These are phyloP conservation scores for Guadua angustifolia DNA, from an alignment of 176 grass and related monocot genomes.

Conservation along the genomic window DNA sequence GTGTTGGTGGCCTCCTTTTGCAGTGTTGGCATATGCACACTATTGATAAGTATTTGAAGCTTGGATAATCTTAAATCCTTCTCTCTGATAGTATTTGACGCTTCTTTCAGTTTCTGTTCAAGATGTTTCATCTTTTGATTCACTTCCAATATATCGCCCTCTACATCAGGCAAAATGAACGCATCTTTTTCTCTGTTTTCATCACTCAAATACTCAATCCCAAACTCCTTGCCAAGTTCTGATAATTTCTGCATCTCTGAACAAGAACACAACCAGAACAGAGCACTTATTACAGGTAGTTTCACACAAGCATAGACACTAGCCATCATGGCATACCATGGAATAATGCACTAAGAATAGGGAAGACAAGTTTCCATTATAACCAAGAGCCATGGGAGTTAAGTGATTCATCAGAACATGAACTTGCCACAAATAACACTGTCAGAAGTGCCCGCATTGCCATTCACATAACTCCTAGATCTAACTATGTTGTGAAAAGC, in stretches of 20 bases:
- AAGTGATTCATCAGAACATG: slow-evolving; percentile 20
- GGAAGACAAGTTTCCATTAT: not conserved
- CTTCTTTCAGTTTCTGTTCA: slow-evolving; percentile 57
- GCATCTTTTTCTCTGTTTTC: slow-evolving; percentile 44
- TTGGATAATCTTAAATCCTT: slow-evolving; percentile 55
- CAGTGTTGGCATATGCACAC: not conserved
- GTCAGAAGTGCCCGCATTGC: not conserved
- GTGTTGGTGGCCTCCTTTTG: slow-evolving; percentile 32
- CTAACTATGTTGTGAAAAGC: not conserved
- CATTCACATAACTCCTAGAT: not conserved
- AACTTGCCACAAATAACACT: slow-evolving; percentile 1
- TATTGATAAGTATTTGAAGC: slow-evolving; percentile 50
- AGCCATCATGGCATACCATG: not conserved
- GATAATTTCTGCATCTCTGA: slow-evolving; percentile 60
- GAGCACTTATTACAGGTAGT: not conserved
- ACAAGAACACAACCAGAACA: slow-evolving; percentile 31
- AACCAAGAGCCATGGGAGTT: not conserved
- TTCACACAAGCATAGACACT: slow-evolving; percentile 12
- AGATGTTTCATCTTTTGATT: slow-evolving; percentile 59
- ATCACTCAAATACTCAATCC: slow-evolving; percentile 38
- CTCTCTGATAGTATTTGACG: slow-evolving; percentile 50
- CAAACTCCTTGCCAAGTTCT: slow-evolving; percentile 45
- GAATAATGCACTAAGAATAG: not conserved
- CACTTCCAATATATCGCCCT: slow-evolving; percentile 35
- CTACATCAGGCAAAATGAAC: slow-evolving; percentile 10